Base-by-base conservation (phyloP, 1,284 basidiomycete species). In the Wolfiporia cocos region DNA sequence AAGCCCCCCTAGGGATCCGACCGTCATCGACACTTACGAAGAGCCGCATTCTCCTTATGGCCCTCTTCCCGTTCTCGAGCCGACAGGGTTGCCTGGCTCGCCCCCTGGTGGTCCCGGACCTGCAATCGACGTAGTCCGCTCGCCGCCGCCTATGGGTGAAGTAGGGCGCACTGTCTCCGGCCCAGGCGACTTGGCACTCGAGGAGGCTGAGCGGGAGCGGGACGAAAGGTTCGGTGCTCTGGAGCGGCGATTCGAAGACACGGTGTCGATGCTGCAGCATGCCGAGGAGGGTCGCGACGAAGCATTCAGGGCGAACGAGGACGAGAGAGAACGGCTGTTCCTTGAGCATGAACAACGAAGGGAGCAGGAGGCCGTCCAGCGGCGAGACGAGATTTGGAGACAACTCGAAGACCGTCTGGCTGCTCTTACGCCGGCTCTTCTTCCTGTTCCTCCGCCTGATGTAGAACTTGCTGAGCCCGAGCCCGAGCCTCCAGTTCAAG, bases 231-330 rank as follows among this genome's bases (percentile, higher is more conserved):
- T 86, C 20, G 69, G 70, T 6, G 76, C 77, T 3, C 66, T 75
- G 21, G 77, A 79, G 37, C 59, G 64, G 15, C 69, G 69, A 23
- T 49, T 85, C 11, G 60, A 66, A 1, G 61, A 73, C 23, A 62
- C 73, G 6, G 63, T 68, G 6, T 64, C 68, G 10, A 66, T 68
- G 1, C 70, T 77, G 0, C 67, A 73, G 34, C 71, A 76, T 35
- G 74, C 73, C 2, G 85, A 88, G 53, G 68, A 74, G 30, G 65
- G 63, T 37, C 72, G 83, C 10, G 83, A 87, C 46, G 58, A 59
- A 3, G 73, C 78, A 28, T 86, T 83, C 63, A 70, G 73, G 12
- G 64, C 65, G 1, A 72, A 75, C 49, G 86, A 88, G 57, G 76
- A 79, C 9, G 77, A 76, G 40, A 67, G 85, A 14, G 69, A 83